Evolutionary conservation across 2,329 filamentous ascomycete species (phyloP).

Genomic region (Chaetomium olivaceum): DNA sequence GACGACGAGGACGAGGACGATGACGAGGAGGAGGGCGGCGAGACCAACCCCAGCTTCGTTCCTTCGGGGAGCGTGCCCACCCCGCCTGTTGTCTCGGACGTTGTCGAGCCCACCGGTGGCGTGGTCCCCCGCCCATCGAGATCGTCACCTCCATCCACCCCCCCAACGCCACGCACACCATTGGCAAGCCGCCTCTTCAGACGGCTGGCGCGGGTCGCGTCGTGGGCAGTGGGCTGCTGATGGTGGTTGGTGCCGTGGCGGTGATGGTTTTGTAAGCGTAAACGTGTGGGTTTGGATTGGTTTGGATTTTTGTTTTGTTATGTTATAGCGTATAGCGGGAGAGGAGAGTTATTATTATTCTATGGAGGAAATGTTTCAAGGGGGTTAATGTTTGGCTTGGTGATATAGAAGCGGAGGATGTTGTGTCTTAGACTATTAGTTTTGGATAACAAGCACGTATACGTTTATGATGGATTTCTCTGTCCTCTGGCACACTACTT

Average conservation of each 20-base stretch:
- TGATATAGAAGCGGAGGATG: background rate
- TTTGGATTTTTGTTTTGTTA: background rate
- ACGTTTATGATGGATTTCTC: background rate
- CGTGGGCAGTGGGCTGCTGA: constrained; percentile 2
- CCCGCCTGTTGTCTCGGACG: background rate
- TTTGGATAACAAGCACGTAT: background rate
- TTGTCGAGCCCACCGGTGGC: constrained; percentile 1
- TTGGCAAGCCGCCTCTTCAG: constrained; percentile 10
- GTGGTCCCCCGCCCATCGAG: constrained; percentile 15
- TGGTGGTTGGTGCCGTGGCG: constrained; percentile 14
- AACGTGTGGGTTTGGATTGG: background rate
- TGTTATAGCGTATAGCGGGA: too few species aligned
- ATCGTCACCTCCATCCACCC: background rate
- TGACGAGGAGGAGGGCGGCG: background rate
- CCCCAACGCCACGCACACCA: background rate
- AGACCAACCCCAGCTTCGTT: background rate
- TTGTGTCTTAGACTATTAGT: background rate
- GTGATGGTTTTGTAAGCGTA: constrained; percentile 10
- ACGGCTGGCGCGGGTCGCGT: constrained; percentile 20
- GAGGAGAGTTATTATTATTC: background rate
- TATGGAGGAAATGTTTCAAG: background rate
- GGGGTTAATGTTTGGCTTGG: background rate
- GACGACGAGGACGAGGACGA: background rate
- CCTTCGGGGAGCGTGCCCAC: constrained; percentile 1
- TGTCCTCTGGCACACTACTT: background rate